These are phyloP conservation scores for Ascocoryne sarcoides DNA, from an alignment of 2,329 filamentous ascomycete genomes.

Conservation along the genomic window DNA sequence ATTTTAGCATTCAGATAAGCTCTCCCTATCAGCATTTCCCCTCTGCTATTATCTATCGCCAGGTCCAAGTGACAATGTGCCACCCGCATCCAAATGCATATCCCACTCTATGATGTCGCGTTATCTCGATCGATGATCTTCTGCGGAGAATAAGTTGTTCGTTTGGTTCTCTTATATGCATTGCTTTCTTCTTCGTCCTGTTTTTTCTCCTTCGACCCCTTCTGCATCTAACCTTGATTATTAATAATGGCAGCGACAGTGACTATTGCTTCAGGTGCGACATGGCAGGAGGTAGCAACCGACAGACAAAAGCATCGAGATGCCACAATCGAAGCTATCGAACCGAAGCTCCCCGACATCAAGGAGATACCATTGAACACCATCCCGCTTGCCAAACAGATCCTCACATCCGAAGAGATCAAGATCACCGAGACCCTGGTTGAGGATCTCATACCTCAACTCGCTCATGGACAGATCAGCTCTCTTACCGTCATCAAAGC, in stretches of 20 bases:
- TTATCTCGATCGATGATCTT: no score
- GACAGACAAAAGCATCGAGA: conserved; percentile 39
- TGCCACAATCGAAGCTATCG: conserved; percentile 33
- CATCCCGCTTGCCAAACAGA: conserved; percentile 35
- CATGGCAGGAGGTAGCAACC: conserved; percentile 39
- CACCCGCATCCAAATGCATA: no score
- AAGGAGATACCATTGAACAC: conserved; percentile 35
- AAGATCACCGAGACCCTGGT: conserved; percentile 39
- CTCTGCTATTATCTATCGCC: no score
- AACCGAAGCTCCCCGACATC: conserved; percentile 32
- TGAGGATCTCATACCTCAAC: conserved; percentile 37
- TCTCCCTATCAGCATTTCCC: no score
- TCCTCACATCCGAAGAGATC: conserved; percentile 39
- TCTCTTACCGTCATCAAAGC: conserved; percentile 39
- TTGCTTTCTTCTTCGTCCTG: not conserved
- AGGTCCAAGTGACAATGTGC: no score
- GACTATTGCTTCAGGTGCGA: conserved; percentile 26
- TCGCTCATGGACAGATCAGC: conserved; percentile 37
- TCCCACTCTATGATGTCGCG: no score
- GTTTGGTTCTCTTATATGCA: not conserved
- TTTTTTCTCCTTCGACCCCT: not conserved
- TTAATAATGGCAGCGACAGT: conserved; percentile 21
- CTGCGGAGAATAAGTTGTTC: not conserved
- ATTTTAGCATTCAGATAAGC: no score
- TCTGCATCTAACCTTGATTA: not conserved